Base-by-base conservation (phyloP, 805 yeast genomes). In the Candida argentea region DNA sequence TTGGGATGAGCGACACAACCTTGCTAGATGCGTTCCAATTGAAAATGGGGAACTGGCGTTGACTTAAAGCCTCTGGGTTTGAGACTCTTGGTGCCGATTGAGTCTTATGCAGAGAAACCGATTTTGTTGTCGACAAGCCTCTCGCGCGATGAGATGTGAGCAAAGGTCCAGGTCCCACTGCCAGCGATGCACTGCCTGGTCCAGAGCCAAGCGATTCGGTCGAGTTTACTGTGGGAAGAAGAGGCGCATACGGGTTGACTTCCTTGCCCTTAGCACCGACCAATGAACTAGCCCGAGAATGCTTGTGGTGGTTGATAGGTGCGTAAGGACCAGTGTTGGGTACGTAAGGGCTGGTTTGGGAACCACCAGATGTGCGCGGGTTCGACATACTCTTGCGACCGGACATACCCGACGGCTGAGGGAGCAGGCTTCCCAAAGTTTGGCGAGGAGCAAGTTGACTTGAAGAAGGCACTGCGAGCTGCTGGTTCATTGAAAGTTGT, bases 11-110 rank as follows among this genome's bases (percentile, higher is more conserved):
- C 13, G 33, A 31, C 1, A 42, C 52, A 3, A 48, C 48, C n/a
- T 44, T 48, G 16, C 45, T 48, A 2, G 61, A 48, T 16, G 38
- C 34, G 28, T 57, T 50, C 80, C 91, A 85, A 33, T 67, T 62
- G 46, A 83, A 79, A 19, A 85, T 46, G 0, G 95, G 94, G 52
- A 79, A 80, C 45, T 82, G 94, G 30, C 80, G 62, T 26, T 57
- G 52, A 14, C 63, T 50, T 28, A 78, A 49, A 14, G 73, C 68
- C 28, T 67, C 69, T 5, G 82, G 79, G 35, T 74, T 67, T 17
- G 56, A 52, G 5, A 61, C 37, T 24, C 43, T 51, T 29, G 38
- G 50, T 19, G 38, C 44, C n/a, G 44, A 47, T 23, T 42, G 50
- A 8, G 31, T 30, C 13, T 34, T 30, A 16, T 32, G 30, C 23